Evolutionary conservation across 2,329 filamentous ascomycete species (phyloP).

Genomic region (Dryadomyces quercivorus): DNA sequence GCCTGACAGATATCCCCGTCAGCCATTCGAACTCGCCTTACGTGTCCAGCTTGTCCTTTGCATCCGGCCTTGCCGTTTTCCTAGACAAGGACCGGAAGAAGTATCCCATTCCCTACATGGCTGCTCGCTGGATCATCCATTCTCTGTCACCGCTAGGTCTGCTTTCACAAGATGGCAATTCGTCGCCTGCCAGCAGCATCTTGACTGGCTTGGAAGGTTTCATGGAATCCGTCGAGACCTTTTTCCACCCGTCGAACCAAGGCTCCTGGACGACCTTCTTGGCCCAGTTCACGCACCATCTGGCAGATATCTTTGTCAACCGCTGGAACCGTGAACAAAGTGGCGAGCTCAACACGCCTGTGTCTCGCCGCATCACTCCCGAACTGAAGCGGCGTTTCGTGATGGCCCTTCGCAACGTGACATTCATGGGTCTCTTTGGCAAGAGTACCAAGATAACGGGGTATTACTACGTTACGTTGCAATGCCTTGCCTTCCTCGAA

Average conservation of each 20-base stretch:
- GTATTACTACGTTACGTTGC: constrained; percentile 81
- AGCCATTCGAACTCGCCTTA: constrained; percentile 93
- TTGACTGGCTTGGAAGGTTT: constrained; percentile 78
- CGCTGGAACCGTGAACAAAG: constrained; percentile 93
- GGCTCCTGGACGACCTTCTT: constrained; percentile 84
- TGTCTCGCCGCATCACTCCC: constrained; percentile 65
- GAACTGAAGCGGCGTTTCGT: constrained; percentile 86
- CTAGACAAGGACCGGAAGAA: constrained; percentile 90
- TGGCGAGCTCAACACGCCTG: constrained; percentile 78
- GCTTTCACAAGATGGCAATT: constrained; percentile 29
- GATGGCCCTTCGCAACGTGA: constrained; percentile 75
- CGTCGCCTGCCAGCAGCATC: constrained; percentile 51
- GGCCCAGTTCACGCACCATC: constrained; percentile 80
- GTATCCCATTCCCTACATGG: constrained; percentile 81
- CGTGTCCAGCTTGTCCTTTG: constrained; percentile 64
- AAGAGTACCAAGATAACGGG: constrained; percentile 88
- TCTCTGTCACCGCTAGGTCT: constrained; percentile 79
- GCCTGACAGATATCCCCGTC: constrained; percentile 88
- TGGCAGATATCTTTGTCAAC: constrained; percentile 93
- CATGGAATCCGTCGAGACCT: constrained; percentile 91
- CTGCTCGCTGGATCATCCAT: constrained; percentile 86
- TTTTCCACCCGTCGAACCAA: constrained; percentile 96
- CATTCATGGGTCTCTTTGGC: constrained; percentile 96
- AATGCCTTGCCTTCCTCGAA: constrained; percentile 81
- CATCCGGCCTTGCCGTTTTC: constrained; percentile 71